phyloP scores from a whole-genome alignment of 2,329 filamentous ascomycete species.

The Ophiocordyceps camponoti-floridani region DNA sequence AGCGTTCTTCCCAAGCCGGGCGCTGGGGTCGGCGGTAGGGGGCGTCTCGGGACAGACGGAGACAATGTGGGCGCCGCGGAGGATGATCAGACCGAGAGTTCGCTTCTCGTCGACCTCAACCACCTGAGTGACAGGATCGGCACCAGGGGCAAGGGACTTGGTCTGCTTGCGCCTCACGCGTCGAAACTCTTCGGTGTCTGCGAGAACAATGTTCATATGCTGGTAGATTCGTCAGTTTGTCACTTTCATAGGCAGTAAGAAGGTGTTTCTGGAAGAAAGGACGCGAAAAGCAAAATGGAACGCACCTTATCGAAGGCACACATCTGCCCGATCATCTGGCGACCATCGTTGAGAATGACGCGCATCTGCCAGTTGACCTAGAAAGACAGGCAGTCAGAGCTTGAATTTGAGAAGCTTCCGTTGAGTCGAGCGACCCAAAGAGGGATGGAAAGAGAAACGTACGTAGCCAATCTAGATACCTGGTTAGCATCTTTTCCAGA shows the following conservation, averaged over 20 bases:
- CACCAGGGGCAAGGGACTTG: constrained; percentile 49
- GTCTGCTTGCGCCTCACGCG: constrained; percentile 71
- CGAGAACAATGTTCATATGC: constrained; percentile 99
- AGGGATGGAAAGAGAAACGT: constrained; percentile 20
- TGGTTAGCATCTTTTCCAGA: constrained; percentile 43
- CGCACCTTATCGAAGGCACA: constrained; percentile 90
- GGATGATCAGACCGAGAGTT: constrained; percentile 85
- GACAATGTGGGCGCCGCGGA: constrained; percentile 87
- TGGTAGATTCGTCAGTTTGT: constrained; percentile 16
- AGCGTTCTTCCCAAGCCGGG: constrained; percentile 64
- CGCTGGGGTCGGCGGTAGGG: constrained; percentile 81
- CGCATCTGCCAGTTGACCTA: constrained; percentile 99
- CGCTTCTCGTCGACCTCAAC: constrained; percentile 93
- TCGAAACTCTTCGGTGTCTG: constrained; percentile 95
- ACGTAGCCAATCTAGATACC: constrained; percentile 50
- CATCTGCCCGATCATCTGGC: constrained; percentile 96
- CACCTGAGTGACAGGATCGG: constrained; percentile 39
- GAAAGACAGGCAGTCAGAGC: background rate
- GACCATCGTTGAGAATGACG: constrained; percentile 83
- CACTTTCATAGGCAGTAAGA: background rate
- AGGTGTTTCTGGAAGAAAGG: background rate
- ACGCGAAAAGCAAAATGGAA: background rate
- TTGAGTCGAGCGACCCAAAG: background rate
- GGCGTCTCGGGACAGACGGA: constrained; percentile 91
- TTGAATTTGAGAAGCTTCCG: background rate